A percentile compares a stretch with the other conserved stretches of the same genome.
Evolutionary conservation across 2,329 filamentous ascomycete genomes (phyloP).

Genomic region (Talaromyces sp.): DNA sequence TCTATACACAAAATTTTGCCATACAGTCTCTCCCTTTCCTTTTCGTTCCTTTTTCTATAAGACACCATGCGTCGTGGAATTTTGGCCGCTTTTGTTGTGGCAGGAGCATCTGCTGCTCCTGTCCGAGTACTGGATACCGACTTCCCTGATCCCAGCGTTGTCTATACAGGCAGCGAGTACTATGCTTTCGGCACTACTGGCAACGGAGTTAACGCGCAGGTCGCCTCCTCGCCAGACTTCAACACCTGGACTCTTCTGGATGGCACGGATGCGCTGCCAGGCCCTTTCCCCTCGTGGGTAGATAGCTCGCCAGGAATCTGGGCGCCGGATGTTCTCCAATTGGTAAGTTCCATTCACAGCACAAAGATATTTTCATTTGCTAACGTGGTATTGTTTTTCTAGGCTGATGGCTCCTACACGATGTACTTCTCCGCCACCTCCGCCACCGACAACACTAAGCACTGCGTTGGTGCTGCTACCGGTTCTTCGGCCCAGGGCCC

Average conservation of each 20-base stretch:
- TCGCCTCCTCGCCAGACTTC: conserved; percentile 46
- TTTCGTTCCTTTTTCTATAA: background rate
- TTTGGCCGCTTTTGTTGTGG: background rate
- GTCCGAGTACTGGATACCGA: conserved; percentile 31
- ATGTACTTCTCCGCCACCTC: conserved; percentile 54
- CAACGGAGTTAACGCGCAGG: conserved; percentile 47
- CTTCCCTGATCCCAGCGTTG: conserved; percentile 53
- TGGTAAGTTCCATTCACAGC: conserved; percentile 20
- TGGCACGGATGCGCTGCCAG: conserved; percentile 48
- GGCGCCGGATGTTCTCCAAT: conserved; percentile 54
- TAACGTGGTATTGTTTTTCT: conserved; percentile 2
- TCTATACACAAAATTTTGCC: background rate
- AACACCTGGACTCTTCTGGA: conserved; percentile 43
- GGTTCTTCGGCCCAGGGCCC: conserved; percentile 44
- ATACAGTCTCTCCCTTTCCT: background rate
- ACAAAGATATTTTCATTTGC: background rate
- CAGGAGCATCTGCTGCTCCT: conserved; percentile 14
- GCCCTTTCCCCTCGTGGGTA: conserved; percentile 45
- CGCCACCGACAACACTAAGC: conserved; percentile 30
- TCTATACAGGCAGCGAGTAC: conserved; percentile 46
- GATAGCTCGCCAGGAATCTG: conserved; percentile 44
- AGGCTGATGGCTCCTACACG: conserved; percentile 43
- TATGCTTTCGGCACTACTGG: conserved; percentile 53
- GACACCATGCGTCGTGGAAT: background rate
- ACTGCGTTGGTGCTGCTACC: conserved; percentile 54